phyloP scores from a whole-genome alignment of 148 eudicot genomes.

The Tetragonia tetragonoides region DNA sequence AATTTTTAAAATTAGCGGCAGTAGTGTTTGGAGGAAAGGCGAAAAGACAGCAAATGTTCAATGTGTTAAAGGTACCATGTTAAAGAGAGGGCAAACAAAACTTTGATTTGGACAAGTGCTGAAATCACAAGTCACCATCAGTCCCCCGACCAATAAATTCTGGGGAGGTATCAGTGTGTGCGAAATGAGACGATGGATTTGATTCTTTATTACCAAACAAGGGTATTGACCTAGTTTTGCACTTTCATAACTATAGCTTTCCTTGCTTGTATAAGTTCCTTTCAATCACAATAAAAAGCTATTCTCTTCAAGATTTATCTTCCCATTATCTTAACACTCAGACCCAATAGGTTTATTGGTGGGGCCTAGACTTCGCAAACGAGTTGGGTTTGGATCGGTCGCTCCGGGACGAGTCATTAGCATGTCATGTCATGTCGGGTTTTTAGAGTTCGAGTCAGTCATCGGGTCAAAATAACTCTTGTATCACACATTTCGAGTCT shows the following conservation, averaged over 20 bases:
- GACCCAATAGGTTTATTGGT: no score
- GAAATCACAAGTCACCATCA: conserved; percentile 40
- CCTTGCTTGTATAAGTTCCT: conserved; percentile 59
- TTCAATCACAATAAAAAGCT: neutral
- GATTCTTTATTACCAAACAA: conserved; percentile 51
- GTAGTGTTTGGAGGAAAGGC: neutral
- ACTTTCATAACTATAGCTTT: conserved; percentile 36
- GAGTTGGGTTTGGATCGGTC: no score
- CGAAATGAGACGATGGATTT: conserved; percentile 19
- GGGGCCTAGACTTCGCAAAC: no score
- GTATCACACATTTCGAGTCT: no score
- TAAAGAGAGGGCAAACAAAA: conserved; percentile 16
- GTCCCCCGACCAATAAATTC: conserved; percentile 34
- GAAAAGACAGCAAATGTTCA: conserved; percentile 11
- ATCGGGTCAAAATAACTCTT: no score
- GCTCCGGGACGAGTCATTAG: no score
- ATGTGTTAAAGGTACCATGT: conserved; percentile 10
- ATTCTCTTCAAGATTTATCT: no score
- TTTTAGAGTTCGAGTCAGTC: no score
- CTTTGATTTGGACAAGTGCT: conserved; percentile 32
- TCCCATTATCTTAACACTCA: no score
- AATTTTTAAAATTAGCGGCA: neutral
- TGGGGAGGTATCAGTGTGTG: conserved; percentile 2
- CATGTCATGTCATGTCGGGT: no score
- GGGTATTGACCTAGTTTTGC: conserved; percentile 38